Conservation (phyloP, 345 rosid species). For the Camelina sativa region DNA sequence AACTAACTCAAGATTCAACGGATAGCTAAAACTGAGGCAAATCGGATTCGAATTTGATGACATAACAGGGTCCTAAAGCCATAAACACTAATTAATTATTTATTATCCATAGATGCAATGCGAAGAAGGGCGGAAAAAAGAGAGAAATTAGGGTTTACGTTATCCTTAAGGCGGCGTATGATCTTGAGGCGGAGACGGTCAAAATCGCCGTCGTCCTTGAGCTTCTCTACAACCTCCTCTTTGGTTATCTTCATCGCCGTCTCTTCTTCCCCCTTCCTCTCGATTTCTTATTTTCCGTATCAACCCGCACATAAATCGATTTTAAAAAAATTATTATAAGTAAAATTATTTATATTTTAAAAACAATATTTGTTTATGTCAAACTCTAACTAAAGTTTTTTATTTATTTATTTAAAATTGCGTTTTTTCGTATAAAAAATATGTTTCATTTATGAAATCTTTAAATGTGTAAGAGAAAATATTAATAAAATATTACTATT, state of each 20-base stretch:
- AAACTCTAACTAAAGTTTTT: too few relatives aligned
- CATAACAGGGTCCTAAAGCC: too few relatives aligned
- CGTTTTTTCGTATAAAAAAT: too few relatives aligned
- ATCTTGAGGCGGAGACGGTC: constrained; percentile 86
- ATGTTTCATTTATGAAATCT: too few relatives aligned
- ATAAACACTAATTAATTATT: not conserved
- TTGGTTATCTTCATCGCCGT: constrained; percentile 50
- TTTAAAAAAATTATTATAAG: too few relatives aligned
- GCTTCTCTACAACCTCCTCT: constrained; percentile 74
- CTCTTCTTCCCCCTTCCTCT: constrained; percentile 1
- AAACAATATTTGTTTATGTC: too few relatives aligned
- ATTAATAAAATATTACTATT: too few relatives aligned
- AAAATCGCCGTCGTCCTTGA: constrained; percentile 85
- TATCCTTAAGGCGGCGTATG: constrained; percentile 85
- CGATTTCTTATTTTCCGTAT: not conserved
- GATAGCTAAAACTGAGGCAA: constrained; percentile 7
- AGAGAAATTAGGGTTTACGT: constrained; percentile 46
- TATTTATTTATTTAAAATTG: too few relatives aligned
- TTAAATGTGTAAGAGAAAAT: too few relatives aligned
- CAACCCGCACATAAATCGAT: too few relatives aligned
- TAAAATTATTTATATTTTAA: too few relatives aligned
- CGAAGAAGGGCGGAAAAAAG: not conserved
- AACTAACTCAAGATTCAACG: constrained; percentile 7
- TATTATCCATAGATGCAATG: not conserved
- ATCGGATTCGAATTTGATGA: not conserved